phyloP scores from a whole-genome alignment of 2,329 filamentous ascomycete species.

The Beauveria sp. region DNA sequence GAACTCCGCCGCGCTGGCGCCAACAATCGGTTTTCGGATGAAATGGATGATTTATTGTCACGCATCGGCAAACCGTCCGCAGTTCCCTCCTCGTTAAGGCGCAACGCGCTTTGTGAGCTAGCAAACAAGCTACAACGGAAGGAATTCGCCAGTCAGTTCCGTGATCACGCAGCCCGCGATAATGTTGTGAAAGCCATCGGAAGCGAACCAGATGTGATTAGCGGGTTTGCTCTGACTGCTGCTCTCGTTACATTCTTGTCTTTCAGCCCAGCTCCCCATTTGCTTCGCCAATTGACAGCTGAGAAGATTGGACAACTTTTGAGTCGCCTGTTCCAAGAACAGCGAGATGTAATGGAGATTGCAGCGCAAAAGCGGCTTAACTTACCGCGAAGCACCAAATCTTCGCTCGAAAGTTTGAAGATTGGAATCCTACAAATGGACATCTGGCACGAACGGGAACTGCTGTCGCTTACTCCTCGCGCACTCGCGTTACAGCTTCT shows the following conservation, averaged over 20 bases:
- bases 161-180: slow-evolving; percentile 64
- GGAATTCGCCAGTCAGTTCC: slow-evolving; percentile 60
- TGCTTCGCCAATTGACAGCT: slow-evolving; percentile 47
- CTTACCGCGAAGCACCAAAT: slow-evolving; percentile 57
- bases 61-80: slow-evolving; percentile 46
- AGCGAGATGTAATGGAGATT: slow-evolving; percentile 51
- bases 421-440: slow-evolving; percentile 41
- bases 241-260: slow-evolving; percentile 56
- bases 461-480: slow-evolving; percentile 50
- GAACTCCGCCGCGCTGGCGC: slow-evolving; percentile 59
- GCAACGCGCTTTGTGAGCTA: slow-evolving; percentile 53
- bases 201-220: slow-evolving; percentile 51
- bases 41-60: slow-evolving; percentile 56
- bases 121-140: slow-evolving; percentile 53
- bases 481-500: slow-evolving; percentile 56
- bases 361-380: slow-evolving; percentile 59
- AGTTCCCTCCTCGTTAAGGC: slow-evolving; percentile 42
- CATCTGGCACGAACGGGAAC: slow-evolving; percentile 52
- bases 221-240: slow-evolving; percentile 56
- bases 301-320: slow-evolving; percentile 50
- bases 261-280: slow-evolving; percentile 51
- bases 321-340: slow-evolving; percentile 41
- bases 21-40: slow-evolving; percentile 58
- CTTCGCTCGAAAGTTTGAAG: slow-evolving; percentile 47
- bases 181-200: slow-evolving; percentile 57